phyloP scores from a whole-genome alignment of 2,329 filamentous ascomycete species.

The Fusarium compactum region DNA sequence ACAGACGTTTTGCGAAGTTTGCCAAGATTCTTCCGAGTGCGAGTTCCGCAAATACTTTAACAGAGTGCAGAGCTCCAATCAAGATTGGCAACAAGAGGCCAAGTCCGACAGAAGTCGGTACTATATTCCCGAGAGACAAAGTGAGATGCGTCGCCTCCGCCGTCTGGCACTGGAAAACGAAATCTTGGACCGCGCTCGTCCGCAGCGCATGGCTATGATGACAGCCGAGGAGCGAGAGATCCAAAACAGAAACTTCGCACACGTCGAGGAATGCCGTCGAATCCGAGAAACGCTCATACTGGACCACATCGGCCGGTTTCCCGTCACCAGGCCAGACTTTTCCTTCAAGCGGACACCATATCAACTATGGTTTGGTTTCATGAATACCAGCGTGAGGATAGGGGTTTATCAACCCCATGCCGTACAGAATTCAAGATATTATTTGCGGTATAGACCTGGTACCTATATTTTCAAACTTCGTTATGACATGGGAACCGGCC shows the following conservation, averaged over 20 bases:
- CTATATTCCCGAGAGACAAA: neutral
- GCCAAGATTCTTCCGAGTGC: neutral
- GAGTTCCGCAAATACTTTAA: neutral
- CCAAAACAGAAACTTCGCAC: neutral
- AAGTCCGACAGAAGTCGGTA: neutral
- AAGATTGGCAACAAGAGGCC: neutral
- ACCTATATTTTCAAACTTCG: constrained; percentile 48
- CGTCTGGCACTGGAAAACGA: neutral
- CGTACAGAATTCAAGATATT: constrained; percentile 12
- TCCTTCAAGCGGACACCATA: neutral
- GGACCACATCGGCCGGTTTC: neutral
- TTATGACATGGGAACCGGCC: too few relatives aligned
- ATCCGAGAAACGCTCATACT: neutral
- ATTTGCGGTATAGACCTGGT: constrained; percentile 44
- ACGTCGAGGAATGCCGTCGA: neutral
- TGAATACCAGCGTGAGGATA: neutral
- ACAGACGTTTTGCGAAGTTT: neutral
- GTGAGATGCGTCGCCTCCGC: neutral
- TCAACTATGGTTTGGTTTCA: accelerated
- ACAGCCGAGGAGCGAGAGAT: neutral
- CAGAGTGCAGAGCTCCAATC: neutral
- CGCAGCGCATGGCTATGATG: neutral
- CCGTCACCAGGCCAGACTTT: neutral
- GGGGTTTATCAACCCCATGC: neutral
- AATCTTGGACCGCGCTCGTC: neutral